phyloP scores from a whole-genome alignment of 257 asterid species.

The Jacaranda mimosifolia region DNA sequence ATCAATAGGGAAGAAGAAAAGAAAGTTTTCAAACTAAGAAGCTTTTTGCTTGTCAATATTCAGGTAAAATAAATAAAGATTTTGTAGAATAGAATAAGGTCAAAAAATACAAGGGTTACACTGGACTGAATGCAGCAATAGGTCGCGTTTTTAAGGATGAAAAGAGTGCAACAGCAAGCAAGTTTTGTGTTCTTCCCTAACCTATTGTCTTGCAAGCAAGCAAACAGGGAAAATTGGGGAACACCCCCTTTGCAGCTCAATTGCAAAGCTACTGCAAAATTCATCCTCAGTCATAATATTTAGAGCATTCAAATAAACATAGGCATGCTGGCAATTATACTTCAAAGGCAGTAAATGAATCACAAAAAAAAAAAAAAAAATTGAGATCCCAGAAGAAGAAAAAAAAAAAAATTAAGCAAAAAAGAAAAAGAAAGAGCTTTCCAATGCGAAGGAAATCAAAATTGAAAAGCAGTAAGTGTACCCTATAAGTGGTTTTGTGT shows the following conservation, averaged over 20 bases:
- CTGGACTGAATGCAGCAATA: neutral
- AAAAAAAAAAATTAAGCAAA: neutral
- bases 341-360: neutral
- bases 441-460: no score
- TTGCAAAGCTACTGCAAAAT: conserved; percentile 3
- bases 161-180: no score
- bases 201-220: neutral
- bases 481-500: conserved; percentile 40
- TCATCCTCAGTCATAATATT: neutral
- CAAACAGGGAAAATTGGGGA: neutral
- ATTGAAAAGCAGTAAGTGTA: neutral
- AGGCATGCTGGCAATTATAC: neutral
- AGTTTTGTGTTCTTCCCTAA: no score
- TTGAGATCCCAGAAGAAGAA: neutral
- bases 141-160: neutral
- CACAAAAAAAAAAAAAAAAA: neutral
- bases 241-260: neutral
- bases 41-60: neutral
- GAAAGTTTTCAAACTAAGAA: neutral
- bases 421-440: no score
- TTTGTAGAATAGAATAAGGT: neutral
- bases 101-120: neutral
- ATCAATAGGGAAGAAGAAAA: no score
- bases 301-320: neutral
- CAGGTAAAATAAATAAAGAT: neutral